Base-by-base conservation (phyloP, 345 rosid genomes). In the Dimocarpus longan region DNA sequence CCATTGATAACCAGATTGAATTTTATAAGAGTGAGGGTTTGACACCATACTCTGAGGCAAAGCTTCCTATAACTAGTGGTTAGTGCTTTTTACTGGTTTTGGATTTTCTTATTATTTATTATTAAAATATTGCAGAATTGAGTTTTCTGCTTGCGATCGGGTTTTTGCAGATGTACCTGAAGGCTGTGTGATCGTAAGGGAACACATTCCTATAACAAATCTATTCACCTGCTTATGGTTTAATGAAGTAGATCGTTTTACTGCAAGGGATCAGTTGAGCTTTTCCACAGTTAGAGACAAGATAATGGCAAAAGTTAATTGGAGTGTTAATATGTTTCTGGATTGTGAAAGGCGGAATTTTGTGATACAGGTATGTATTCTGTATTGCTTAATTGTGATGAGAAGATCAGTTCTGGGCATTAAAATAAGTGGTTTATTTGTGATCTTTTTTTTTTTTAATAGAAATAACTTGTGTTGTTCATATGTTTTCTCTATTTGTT, bases 301-400 rank as follows among this genome's bases (percentile, higher is more conserved):
- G 86, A 87, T 93, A 46, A 87, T 83, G 87, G 87, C 88, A 42
- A 91, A 86, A 83, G 91, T 88, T 9, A 81, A 90, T 78, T 92
- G 97, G 95, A 86, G 78, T 68, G 80, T 91, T 80, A 89, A 86
- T 70, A 95, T 93, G 97, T 93, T 95, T 82, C 73, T 93, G 84
- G 98, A 95, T 76, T 95, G 98, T 64, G 98, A 95, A 82, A 90
- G 98, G 81, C 93, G 97, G 48, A 95, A 93, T 78, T 95, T 95
- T 77, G 97, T 95, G 71, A 82, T 89, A 81, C 97, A 95, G 98
- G 98, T 95, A 83, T 56, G 42, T 60, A 72, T 52, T 39, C 9
- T 66, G 65, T 32, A 16, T 72, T 73, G 44, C 71, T 42, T 77
- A 44, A 32, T 71, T 28, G 40, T 78, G 7, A 40, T 43, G 13